A percentile compares a stretch with the other conserved stretches of the same genome.
Evolutionary conservation across 352 stramenopile species (phyloP).

Genomic region (Pythium phragmiticola): DNA sequence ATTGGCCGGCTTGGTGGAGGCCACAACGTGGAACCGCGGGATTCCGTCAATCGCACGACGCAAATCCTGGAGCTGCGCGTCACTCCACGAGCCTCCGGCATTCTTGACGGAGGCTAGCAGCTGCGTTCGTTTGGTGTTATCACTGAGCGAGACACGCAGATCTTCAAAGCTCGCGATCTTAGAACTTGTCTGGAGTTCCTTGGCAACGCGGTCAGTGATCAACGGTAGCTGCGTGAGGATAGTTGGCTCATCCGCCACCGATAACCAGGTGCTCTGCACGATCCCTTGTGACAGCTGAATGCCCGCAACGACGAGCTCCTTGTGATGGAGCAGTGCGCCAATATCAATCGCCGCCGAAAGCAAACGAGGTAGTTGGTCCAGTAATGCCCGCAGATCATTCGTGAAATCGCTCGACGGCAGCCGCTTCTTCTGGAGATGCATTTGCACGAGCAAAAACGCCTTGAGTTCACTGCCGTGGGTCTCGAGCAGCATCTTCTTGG

Average conservation of each 20-base stretch:
- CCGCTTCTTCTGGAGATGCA: conserved; percentile 89
- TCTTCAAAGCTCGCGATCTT: conserved; percentile 11
- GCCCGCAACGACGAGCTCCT: conserved; percentile 47
- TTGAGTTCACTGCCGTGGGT: conserved; percentile 84
- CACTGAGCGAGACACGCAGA: conserved; percentile 1
- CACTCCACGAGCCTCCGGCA: conserved; percentile 11
- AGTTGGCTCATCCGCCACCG: background rate
- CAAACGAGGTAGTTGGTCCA: conserved; percentile 96
- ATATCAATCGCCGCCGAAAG: conserved; percentile 93
- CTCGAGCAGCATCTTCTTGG: conserved; percentile 65
- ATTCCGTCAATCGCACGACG: conserved; percentile 41
- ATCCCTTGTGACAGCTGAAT: conserved; percentile 59
- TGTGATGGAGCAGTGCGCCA: conserved; percentile 55
- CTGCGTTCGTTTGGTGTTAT: conserved; percentile 20
- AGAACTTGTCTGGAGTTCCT: conserved; percentile 29
- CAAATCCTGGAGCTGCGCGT: conserved; percentile 39
- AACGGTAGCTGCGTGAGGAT: conserved; percentile 52
- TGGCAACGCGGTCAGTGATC: conserved; percentile 32
- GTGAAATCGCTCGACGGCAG: conserved; percentile 98
- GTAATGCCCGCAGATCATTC: conserved; percentile 95
- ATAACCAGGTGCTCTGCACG: conserved; percentile 52
- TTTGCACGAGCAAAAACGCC: conserved; percentile 91
- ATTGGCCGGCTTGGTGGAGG: conserved; percentile 1
- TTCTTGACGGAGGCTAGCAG: conserved; percentile 17
- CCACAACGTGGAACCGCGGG: conserved; percentile 37